Evolutionary conservation across 1,284 basidiomycete species (phyloP).

Genomic region (Leccinum solheimii): DNA sequence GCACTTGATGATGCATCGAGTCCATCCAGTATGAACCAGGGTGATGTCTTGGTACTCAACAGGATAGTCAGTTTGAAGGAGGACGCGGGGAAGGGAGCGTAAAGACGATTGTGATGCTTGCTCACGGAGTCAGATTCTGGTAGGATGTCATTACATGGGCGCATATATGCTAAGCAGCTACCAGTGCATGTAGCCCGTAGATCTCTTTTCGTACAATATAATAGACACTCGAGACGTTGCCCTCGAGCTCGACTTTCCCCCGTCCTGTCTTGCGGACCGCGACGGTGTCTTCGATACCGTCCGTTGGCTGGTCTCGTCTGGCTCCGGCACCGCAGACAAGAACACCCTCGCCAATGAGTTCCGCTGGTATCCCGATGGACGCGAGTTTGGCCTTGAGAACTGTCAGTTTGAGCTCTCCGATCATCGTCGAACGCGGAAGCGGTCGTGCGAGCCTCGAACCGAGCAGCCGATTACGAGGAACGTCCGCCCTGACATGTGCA

Average conservation of each 20-base stretch:
- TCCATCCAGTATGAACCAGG: conserved; percentile 51
- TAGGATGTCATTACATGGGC: conserved; percentile 12
- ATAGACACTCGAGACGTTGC: conserved; percentile 85
- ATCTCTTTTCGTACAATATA: conserved; percentile 85
- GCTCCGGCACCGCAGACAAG: conserved; percentile 83
- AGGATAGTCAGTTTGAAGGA: conserved; percentile 96
- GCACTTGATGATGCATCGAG: conserved; percentile 57
- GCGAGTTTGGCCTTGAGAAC: conserved; percentile 78
- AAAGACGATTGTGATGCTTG: conserved; percentile 3
- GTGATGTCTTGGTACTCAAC: conserved; percentile 86
- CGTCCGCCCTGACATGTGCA: conserved; percentile 26
- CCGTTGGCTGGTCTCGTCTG: conserved; percentile 45
- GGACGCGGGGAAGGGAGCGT: conserved; percentile 76
- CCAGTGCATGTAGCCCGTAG: conserved; percentile 85
- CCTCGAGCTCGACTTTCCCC: conserved; percentile 86
- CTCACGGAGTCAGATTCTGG: not conserved
- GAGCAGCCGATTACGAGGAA: conserved; percentile 44
- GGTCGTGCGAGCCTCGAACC: conserved; percentile 60
- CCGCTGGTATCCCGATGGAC: conserved; percentile 77
- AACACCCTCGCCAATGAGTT: conserved; percentile 93
- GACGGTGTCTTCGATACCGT: conserved; percentile 70
- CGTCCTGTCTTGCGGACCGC: conserved; percentile 85
- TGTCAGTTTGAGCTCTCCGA: conserved; percentile 91
- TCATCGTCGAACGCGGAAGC: conserved; percentile 88
- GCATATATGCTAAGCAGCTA: conserved; percentile 54